A percentile compares a stretch with the other conserved stretches of the same genome.
Evolutionary conservation across 106 monocot species (phyloP).

Genomic region (Ottelia alismoides): DNA sequence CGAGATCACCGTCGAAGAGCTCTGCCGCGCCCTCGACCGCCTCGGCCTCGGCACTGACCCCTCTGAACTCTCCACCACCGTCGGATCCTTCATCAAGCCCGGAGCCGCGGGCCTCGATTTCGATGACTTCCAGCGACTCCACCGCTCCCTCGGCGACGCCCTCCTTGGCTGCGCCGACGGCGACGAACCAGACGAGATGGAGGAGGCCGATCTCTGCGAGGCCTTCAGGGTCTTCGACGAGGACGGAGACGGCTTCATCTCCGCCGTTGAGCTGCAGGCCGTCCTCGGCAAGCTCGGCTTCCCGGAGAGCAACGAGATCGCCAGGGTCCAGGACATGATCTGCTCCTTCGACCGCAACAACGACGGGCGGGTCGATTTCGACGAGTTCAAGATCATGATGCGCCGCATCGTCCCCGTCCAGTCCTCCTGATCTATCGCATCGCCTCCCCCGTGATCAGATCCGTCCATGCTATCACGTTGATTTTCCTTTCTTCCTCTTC

Average conservation of each 20-base stretch:
- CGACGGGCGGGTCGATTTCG: constrained; percentile 23
- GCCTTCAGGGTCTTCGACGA: constrained; percentile 30
- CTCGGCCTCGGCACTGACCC: constrained; percentile 27
- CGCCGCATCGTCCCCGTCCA: no score
- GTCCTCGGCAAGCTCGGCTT: constrained; percentile 21
- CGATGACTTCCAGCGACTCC: constrained; percentile 37
- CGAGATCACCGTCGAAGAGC: constrained; percentile 33
- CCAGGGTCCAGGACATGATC: constrained; percentile 17
- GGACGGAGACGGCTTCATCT: constrained; percentile 26
- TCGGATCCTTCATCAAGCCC: constrained; percentile 27
- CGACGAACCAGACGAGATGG: background rate
- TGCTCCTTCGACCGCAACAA: constrained; percentile 17
- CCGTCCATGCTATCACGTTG: no score
- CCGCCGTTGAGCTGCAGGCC: constrained; percentile 22
- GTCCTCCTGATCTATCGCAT: no score
- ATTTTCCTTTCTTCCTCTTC: no score
- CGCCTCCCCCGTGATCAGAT: no score
- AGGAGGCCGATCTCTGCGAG: constrained; percentile 11
- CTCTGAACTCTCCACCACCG: constrained; percentile 19
- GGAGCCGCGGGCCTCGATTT: constrained; percentile 48
- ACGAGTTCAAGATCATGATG: constrained; percentile 30
- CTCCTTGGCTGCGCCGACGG: background rate
- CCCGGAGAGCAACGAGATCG: constrained; percentile 9
- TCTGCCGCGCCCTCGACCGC: constrained; percentile 26
- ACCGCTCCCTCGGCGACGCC: constrained; percentile 3